These are phyloP conservation scores for Stachybotrys chlorohalonatus DNA, from an alignment of 2,329 filamentous ascomycete genomes.

Conservation along the genomic window DNA sequence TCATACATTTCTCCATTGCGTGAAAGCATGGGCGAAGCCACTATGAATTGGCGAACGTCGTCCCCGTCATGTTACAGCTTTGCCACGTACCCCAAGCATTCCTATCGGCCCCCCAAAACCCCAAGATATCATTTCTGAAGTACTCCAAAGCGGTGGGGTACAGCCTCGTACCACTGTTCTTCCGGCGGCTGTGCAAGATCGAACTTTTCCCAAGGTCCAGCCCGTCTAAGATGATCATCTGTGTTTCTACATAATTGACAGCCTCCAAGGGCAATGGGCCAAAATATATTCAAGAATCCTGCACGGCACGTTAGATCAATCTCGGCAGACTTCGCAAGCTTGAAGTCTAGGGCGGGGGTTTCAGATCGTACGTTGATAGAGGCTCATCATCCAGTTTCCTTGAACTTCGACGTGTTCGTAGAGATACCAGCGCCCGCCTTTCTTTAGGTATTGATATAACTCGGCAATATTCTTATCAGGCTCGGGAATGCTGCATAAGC, in stretches of 20 bases:
- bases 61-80: no score
- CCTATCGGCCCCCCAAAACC: no score
- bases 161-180: conserved; percentile 30
- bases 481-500: conserved; percentile 55
- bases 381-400: conserved; percentile 26
- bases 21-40: no score
- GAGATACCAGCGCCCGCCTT: conserved; percentile 53
- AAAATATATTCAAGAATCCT: not conserved
- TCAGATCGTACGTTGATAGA: conserved; percentile 41
- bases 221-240: conserved; percentile 32
- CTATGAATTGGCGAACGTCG: no score
- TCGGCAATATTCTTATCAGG: conserved; percentile 44
- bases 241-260: conserved; percentile 30
- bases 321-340: not conserved
- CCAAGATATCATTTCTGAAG: conserved; percentile 36
- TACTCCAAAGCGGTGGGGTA: conserved; percentile 43
- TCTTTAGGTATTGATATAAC: conserved; percentile 49
- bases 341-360: no score
- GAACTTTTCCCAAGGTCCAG: conserved; percentile 40
- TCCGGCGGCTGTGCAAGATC: conserved; percentile 32
- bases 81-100: no score
- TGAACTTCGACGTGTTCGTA: conserved; percentile 49
- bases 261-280: not conserved
- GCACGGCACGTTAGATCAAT: not conserved
- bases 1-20: no score